Conservation (phyloP, 345 rosid species). For the Populus tremula region DNA sequence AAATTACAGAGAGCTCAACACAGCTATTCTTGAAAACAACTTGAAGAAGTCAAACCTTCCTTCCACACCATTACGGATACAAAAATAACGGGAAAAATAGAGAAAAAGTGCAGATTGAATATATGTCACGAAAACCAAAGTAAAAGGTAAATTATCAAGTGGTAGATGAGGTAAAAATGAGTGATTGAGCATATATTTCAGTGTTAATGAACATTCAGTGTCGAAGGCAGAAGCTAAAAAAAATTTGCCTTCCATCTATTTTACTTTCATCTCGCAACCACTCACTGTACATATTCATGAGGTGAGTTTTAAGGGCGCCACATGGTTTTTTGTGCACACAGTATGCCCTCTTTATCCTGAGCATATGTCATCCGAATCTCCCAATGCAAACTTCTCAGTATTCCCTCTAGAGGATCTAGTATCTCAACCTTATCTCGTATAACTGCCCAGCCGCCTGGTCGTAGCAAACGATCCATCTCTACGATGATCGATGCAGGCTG, state of each 20-base stretch:
- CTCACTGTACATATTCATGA: not conserved
- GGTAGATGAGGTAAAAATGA: too few species aligned
- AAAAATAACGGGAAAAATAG: too few species aligned
- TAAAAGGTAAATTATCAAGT: too few species aligned
- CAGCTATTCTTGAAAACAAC: too few species aligned
- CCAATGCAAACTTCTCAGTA: slow-evolving; percentile 80
- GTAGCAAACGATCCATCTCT: slow-evolving; percentile 77
- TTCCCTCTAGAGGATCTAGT: slow-evolving; percentile 64
- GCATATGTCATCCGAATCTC: slow-evolving; percentile 84
- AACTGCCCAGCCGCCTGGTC: slow-evolving; percentile 93
- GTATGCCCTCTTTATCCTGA: slow-evolving; percentile 75
- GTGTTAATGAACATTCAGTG: not conserved
- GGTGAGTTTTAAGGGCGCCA: slow-evolving; percentile 65
- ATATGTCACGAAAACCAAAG: too few species aligned
- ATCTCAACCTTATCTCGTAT: slow-evolving; percentile 81
- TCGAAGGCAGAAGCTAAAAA: not conserved
- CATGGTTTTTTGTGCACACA: slow-evolving; percentile 75
- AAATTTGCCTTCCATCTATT: not conserved
- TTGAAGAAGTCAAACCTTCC: too few species aligned
- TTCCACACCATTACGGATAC: too few species aligned
- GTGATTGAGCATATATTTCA: too few species aligned
- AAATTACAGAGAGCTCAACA: too few species aligned
- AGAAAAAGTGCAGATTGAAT: too few species aligned
- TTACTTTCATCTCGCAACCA: not conserved
- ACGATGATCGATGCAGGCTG: slow-evolving; percentile 76